Evolutionary conservation across 768 basidiomycete genomes (phyloP).

Genomic region (Trichaptum fuscoviolaceum): DNA sequence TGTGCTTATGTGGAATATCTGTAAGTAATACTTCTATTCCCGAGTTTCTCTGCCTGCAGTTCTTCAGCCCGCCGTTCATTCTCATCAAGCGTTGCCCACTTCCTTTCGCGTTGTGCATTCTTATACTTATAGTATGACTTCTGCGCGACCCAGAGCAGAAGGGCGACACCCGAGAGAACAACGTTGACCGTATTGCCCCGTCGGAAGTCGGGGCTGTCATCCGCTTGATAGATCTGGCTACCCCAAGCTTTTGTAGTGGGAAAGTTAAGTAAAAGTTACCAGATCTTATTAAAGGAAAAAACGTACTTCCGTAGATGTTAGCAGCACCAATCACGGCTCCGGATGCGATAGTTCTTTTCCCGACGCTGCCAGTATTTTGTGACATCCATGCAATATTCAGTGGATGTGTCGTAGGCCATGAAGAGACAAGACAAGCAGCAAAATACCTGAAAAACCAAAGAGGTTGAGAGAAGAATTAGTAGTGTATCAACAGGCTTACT

Average conservation of each 20-base stretch:
- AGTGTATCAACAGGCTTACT: not conserved
- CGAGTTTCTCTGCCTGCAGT: slow-evolving; percentile 21
- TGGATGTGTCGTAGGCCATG: slow-evolving; percentile 1
- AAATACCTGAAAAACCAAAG: not conserved
- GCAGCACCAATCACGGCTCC: slow-evolving; percentile 32
- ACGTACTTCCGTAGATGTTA: slow-evolving; percentile 16
- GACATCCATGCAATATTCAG: slow-evolving; percentile 5
- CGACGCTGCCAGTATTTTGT: slow-evolving; percentile 1
- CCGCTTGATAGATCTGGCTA: slow-evolving; percentile 30
- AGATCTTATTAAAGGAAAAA: not conserved
- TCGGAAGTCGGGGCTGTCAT: slow-evolving; percentile 34
- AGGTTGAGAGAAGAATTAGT: not conserved
- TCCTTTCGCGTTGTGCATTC: slow-evolving; percentile 22
- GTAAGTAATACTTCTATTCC: slow-evolving; percentile 30
- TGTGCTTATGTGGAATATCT: slow-evolving; percentile 24
- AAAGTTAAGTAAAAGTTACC: not conserved
- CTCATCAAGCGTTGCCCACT: slow-evolving; percentile 19
- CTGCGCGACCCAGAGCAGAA: slow-evolving; percentile 30
- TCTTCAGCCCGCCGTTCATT: slow-evolving; percentile 24
- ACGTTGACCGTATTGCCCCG: slow-evolving; percentile 33
- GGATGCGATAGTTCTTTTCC: slow-evolving; percentile 21
- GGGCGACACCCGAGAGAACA: slow-evolving; percentile 26
- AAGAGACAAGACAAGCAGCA: not conserved
- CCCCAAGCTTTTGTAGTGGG: not conserved
- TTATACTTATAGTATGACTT: slow-evolving; percentile 26